Evolutionary conservation across 2,329 filamentous ascomycete species (phyloP).

Genomic region (Parasarocladium wereldwijsianum): DNA sequence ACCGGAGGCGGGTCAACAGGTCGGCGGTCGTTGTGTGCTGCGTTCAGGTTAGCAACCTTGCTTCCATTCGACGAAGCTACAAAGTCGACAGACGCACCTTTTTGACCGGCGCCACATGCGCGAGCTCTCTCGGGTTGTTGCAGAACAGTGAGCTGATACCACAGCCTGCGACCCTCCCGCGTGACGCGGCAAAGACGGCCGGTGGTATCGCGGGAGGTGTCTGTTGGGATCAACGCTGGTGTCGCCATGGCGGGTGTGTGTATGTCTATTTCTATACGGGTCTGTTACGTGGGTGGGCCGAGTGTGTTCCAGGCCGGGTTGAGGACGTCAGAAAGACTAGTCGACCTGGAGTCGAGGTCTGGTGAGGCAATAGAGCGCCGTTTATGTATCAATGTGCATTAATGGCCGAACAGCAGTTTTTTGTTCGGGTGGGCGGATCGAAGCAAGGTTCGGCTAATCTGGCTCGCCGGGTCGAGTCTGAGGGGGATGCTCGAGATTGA

Average conservation of each 20-base stretch:
- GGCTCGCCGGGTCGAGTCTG: too few species aligned
- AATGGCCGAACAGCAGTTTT: too few species aligned
- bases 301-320: too few species aligned
- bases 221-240: conserved; percentile 13
- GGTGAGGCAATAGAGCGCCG: too few species aligned
- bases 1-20: conserved; percentile 92
- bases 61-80: conserved; percentile 8
- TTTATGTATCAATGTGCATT: too few species aligned
- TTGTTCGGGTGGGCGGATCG: too few species aligned
- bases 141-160: conserved; percentile 71
- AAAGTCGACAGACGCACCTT: conserved; percentile 45
- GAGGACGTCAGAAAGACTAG: conserved; percentile 9
- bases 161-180: conserved; percentile 60
- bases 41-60: too few species aligned
- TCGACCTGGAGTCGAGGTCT: too few species aligned
- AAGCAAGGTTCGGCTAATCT: too few species aligned
- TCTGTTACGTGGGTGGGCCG: too few species aligned
- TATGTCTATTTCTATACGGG: too few species aligned
- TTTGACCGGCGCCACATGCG: conserved; percentile 88
- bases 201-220: conserved; percentile 18
- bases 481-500: too few species aligned
- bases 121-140: conserved; percentile 90
- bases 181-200: conserved; percentile 41
- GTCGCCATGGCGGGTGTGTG: conserved; percentile 18
- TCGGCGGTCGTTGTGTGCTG: conserved; percentile 52